These are phyloP conservation scores for Warburgia ugandensis DNA, from an alignment of 164 flowering plant species.

Conservation along the genomic window DNA sequence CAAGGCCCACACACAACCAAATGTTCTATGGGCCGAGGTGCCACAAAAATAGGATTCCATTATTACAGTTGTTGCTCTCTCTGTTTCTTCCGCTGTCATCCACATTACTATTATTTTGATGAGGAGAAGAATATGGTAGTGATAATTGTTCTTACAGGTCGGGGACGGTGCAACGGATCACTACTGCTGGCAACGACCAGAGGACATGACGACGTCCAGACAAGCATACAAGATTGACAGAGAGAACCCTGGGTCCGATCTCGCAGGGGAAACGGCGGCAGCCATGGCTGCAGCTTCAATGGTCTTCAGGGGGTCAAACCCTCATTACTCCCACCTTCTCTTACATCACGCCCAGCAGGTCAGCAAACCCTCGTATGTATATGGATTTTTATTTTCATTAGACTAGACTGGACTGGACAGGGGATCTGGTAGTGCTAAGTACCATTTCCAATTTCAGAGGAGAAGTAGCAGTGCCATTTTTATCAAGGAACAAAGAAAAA, in stretches of 20 bases:
- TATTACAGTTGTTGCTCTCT: too few relatives aligned
- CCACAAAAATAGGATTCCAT: too few relatives aligned
- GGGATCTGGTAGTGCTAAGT: too few relatives aligned
- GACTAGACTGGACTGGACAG: too few relatives aligned
- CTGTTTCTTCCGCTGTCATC: too few relatives aligned
- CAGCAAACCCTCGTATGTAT: too few relatives aligned
- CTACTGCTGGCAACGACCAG: conserved; percentile 60
- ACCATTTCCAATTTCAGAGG: too few relatives aligned
- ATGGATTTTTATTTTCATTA: too few relatives aligned
- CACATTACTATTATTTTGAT: too few relatives aligned
- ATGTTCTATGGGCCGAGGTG: conserved; percentile 58
- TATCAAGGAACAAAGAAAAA: too few relatives aligned
- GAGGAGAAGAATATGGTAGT: not conserved
- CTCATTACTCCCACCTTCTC: conserved; percentile 47
- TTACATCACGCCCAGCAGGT: conserved; percentile 50
- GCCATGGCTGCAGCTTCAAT: conserved; percentile 64
- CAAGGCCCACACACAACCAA: conserved; percentile 54
- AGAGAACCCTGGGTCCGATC: conserved; percentile 45
- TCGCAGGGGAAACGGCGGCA: conserved; percentile 60
- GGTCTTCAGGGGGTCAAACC: conserved; percentile 33
- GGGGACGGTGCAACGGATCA: conserved; percentile 60
- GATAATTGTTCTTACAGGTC: conserved; percentile 24
- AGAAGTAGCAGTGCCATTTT: too few relatives aligned
- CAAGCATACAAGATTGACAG: conserved; percentile 49
- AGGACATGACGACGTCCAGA: conserved; percentile 61